Evolutionary conservation across 805 yeast genomes (phyloP).

Genomic region (Kockiozyma suomiensis): DNA sequence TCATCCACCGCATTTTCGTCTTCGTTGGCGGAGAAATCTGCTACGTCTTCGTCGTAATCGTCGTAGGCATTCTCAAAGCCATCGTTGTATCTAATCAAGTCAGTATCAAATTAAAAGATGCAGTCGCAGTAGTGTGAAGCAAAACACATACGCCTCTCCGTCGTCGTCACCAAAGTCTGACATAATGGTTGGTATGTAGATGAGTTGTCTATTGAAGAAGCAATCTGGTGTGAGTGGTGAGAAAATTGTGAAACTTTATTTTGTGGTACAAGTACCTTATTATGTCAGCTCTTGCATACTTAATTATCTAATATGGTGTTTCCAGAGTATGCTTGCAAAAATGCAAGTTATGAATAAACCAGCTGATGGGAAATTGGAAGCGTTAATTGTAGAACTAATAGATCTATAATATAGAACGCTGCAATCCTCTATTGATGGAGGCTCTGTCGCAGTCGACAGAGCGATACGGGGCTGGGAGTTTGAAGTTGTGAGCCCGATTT

Average conservation of each 20-base stretch:
- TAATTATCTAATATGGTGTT: no score
- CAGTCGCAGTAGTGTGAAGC: not conserved
- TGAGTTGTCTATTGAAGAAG: not conserved
- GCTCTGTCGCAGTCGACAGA: no score
- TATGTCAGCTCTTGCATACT: no score
- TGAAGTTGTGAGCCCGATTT: constrained; percentile 3
- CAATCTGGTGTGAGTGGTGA: not conserved
- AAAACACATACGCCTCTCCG: constrained; percentile 43
- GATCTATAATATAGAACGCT: no score
- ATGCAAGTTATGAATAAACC: no score
- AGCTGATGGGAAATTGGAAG: no score
- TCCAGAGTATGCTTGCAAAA: no score
- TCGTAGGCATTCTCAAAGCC: constrained; percentile 43
- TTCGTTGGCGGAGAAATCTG: constrained; percentile 66
- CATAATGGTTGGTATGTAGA: constrained; percentile 35
- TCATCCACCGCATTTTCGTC: constrained; percentile 53
- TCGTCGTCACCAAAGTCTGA: constrained; percentile 48
- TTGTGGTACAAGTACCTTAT: no score
- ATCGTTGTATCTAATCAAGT: constrained; percentile 54
- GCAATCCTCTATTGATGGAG: no score
- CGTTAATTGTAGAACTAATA: no score
- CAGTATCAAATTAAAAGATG: not conserved
- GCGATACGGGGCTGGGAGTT: not conserved
- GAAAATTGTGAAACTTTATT: no score
- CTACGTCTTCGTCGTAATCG: constrained; percentile 73